Base-by-base conservation (phyloP, 352 stramenopile species). In the Globisporangium okanoganense region DNA sequence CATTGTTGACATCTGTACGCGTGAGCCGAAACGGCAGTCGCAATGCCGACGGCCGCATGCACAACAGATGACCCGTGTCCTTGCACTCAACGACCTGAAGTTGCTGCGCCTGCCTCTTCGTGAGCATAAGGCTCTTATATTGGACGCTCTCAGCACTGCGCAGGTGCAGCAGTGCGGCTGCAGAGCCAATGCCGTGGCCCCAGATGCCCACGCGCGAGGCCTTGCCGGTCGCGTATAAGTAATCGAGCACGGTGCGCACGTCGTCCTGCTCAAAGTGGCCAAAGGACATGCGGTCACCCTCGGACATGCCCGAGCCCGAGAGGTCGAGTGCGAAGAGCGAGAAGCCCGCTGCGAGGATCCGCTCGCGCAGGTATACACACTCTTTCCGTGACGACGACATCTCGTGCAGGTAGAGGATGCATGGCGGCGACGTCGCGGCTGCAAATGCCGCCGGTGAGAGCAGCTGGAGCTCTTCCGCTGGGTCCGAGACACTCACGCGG, bases 351-450 rank as follows among this genome's bases (percentile, higher is more conserved):
- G 71, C 59, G 14, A 93, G 72, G 24, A 93, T 69, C 58, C 62
- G 69, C 27, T 70, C 57, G 51, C 75, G 71, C 29, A 93, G 56
- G 55, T 93, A 93, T 18, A 91, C 62, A 35, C 79, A 87, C 66
- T 93, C 83, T 58, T 88, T 85, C 1, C 83, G 69, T 0, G 83
- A 93, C 20, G 79, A 89, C 25, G 83, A 93, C 72, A 93, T 81
- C 22, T 83, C 83, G 56, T 93, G 83, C 36, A 93, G 66, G 58
- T 91, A 93, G 16, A 93, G 50, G 29, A 93, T 78, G 41, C 83
- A 93, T 25, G 83, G 81, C 18, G 66, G 52, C 6, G 70, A 59
- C 5, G 33, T 24, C 6, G 48, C 60, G 3, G 60, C 60, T 0
- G 25, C 31, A 20, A 36, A 56, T 7, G 60, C 60, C 5, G 60